Evolutionary conservation across 176 grass and related monocot species (phyloP).

Genomic region (Oryza glumipatula): DNA sequence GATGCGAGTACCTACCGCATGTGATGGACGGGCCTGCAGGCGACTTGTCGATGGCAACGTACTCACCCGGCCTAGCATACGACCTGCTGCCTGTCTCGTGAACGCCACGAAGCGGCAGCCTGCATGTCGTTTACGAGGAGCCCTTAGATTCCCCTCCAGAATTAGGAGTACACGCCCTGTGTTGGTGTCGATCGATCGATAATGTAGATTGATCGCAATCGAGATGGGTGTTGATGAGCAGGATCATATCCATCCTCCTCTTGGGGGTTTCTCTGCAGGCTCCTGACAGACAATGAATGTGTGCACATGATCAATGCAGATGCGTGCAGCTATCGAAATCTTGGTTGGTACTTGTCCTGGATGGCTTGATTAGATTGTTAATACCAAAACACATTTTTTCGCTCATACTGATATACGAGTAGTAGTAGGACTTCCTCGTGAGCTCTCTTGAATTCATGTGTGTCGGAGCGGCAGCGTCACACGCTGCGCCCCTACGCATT

Average conservation of each 20-base stretch:
- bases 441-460: background rate
- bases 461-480: background rate
- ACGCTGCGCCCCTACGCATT: background rate
- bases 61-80: background rate
- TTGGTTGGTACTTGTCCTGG: background rate
- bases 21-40: background rate
- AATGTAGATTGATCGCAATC: background rate
- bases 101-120: slow-evolving; percentile 25
- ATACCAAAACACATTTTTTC: background rate
- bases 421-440: background rate
- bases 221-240: background rate
- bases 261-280: background rate
- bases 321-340: background rate
- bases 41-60: background rate
- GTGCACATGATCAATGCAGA: background rate
- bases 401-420: too few relatives aligned
- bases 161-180: background rate
- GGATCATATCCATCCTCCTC: background rate
- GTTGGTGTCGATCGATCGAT: background rate
- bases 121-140: slow-evolving; percentile 45
- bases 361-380: background rate
- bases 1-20: background rate
- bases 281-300: slow-evolving; percentile 5
- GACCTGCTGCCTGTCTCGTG: slow-evolving; percentile 28
- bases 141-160: slow-evolving; percentile 28